These are phyloP conservation scores for Ampelomyces quisqualis DNA, from an alignment of 2,329 filamentous ascomycete genomes.

Conservation along the genomic window DNA sequence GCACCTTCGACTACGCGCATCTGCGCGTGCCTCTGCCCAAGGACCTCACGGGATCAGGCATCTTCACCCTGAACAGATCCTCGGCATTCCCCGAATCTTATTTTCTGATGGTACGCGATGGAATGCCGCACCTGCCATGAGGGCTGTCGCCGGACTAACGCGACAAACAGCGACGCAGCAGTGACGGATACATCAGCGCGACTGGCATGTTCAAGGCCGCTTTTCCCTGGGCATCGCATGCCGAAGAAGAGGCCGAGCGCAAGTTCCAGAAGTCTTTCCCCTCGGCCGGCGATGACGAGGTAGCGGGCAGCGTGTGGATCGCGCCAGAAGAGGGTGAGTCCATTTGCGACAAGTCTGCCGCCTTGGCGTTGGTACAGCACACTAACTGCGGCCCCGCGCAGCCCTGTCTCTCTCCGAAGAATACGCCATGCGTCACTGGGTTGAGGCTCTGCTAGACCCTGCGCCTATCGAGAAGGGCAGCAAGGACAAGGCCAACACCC, in stretches of 20 bases:
- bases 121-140: slow-evolving; percentile 5
- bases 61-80: slow-evolving; percentile 72
- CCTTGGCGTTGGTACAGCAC: not conserved
- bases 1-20: slow-evolving; percentile 93
- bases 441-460: slow-evolving; percentile 88
- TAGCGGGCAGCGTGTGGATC: slow-evolving; percentile 96
- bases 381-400: slow-evolving; percentile 43
- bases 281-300: slow-evolving; percentile 84
- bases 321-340: slow-evolving; percentile 67
- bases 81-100: slow-evolving; percentile 77
- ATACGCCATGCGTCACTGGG: slow-evolving; percentile 84
- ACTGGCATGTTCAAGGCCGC: slow-evolving; percentile 93
- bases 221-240: slow-evolving; percentile 72
- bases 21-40: slow-evolving; percentile 89
- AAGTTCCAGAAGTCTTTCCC: slow-evolving; percentile 80
- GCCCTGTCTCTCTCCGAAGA: slow-evolving; percentile 82
- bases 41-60: slow-evolving; percentile 81
- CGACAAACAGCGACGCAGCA: slow-evolving; percentile 66
- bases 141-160: slow-evolving; percentile 31
- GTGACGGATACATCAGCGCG: slow-evolving; percentile 79
- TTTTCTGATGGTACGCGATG: slow-evolving; percentile 75
- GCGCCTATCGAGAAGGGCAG: slow-evolving; percentile 69
- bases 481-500: slow-evolving; percentile 66
- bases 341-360: not conserved
- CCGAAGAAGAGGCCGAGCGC: slow-evolving; percentile 74